Evolutionary conservation across 192 early-diverging fungal species (phyloP).

Genomic region (Backusella morwellensis): DNA sequence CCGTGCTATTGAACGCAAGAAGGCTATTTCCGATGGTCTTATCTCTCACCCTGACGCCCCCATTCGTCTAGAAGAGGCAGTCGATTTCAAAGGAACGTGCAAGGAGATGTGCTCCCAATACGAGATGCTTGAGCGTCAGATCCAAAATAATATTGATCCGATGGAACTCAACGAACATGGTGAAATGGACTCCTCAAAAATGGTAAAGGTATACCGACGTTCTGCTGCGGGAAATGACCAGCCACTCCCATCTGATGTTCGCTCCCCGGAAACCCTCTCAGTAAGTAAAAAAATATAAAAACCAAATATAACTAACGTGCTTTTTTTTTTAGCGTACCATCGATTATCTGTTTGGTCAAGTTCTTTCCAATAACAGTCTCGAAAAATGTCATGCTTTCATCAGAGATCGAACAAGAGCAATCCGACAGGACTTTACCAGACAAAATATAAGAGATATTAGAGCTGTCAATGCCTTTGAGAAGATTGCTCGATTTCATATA

Average conservation of each 20-base stretch:
- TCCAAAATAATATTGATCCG: conserved; percentile 65
- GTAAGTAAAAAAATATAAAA: conserved; percentile 33
- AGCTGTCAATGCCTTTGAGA: conserved; percentile 72
- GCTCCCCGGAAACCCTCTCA: conserved; percentile 69
- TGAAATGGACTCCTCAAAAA: conserved; percentile 52
- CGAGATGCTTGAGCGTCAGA: conserved; percentile 83
- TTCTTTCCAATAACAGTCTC: conserved; percentile 59
- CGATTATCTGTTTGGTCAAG: conserved; percentile 57
- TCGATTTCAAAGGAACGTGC: conserved; percentile 76
- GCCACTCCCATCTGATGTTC: conserved; percentile 86
- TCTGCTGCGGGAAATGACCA: conserved; percentile 86
- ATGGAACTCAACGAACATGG: conserved; percentile 60
- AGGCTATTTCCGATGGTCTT: conserved; percentile 59
- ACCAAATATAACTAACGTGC: not conserved
- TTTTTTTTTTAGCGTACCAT: conserved; percentile 44
- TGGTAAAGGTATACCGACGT: conserved; percentile 84
- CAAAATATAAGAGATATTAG: conserved; percentile 74
- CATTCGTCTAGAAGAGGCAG: conserved; percentile 61
- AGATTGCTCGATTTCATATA: conserved; percentile 88
- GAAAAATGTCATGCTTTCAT: conserved; percentile 76
- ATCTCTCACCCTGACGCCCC: conserved; percentile 58
- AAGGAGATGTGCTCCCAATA: conserved; percentile 87
- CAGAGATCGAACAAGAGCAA: conserved; percentile 81
- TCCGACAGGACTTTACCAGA: conserved; percentile 85
- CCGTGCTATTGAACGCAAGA: conserved; percentile 57